Conservation (phyloP, 192 early-diverging fungal genomes). For the Gonapodya sp. region DNA sequence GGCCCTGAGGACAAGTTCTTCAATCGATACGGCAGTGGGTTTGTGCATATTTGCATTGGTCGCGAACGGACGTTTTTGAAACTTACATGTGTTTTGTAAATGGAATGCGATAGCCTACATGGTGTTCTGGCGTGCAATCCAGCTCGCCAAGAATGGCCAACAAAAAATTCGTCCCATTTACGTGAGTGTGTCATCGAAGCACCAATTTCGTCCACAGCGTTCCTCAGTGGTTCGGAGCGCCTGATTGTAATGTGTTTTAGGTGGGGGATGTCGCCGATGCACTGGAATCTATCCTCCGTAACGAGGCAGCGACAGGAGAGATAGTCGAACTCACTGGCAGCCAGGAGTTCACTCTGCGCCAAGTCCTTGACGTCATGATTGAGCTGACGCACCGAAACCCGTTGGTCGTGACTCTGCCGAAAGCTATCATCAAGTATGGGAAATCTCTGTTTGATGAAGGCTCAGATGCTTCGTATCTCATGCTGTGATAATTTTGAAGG, state of each 20-base stretch:
- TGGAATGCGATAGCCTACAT: neutral
- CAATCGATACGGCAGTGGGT: constrained; percentile 69
- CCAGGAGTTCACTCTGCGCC: constrained; percentile 63
- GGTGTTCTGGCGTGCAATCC: constrained; percentile 32
- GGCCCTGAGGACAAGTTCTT: constrained; percentile 90
- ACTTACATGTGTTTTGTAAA: neutral
- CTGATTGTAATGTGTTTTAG: constrained; percentile 24
- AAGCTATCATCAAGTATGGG: constrained; percentile 51
- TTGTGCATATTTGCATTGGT: neutral
- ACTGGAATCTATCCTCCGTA: constrained; percentile 62
- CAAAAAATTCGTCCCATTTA: constrained; percentile 63
- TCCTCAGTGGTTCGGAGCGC: neutral
- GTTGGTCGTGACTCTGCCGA: constrained; percentile 62
- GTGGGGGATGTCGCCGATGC: constrained; percentile 80
- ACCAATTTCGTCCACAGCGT: neutral
- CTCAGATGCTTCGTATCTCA: neutral
- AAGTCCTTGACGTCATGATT: constrained; percentile 63
- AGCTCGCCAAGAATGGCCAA: constrained; percentile 54
- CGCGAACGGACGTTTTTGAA: no score
- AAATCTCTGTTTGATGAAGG: neutral
- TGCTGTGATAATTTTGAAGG: constrained; percentile 33
- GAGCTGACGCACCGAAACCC: constrained; percentile 46
- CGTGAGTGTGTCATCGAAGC: constrained; percentile 24
- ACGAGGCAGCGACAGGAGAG: constrained; percentile 67
- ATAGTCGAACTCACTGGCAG: constrained; percentile 63